Percentiles rank a stretch among this genome's conserved stretches.
phyloP scores from a whole-genome alignment of 148 eudicot genomes.

The Talinum fruticosum region DNA sequence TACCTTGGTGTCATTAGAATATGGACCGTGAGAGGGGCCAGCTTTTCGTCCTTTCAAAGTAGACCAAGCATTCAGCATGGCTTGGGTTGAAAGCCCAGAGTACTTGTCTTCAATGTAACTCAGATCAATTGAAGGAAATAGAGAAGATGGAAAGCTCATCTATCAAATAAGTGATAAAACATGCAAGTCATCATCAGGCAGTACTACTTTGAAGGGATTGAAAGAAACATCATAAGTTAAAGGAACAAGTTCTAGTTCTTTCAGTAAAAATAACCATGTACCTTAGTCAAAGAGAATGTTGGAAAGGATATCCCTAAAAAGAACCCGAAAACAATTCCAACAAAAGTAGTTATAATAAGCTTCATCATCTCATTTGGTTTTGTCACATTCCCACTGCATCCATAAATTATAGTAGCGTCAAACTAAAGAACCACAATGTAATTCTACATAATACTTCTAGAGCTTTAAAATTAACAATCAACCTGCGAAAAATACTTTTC shows the following conservation, averaged over 20 bases:
- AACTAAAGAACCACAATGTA: conserved; percentile 1
- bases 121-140: conserved; percentile 52
- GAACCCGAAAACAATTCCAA: conserved; percentile 66
- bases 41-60: conserved; percentile 46
- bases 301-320: conserved; percentile 67
- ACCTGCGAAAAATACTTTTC: conserved; percentile 40
- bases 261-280: conserved; percentile 10
- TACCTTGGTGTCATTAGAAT: conserved; percentile 44
- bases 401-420: not conserved
- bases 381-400: conserved; percentile 36
- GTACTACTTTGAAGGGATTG: not conserved
- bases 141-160: conserved; percentile 49
- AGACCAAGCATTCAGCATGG: conserved; percentile 50
- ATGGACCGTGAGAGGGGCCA: conserved; percentile 21
- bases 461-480: not conserved
- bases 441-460: not conserved
- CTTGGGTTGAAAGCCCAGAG: conserved; percentile 62
- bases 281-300: conserved; percentile 54
- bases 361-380: conserved; percentile 47
- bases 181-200: conserved; percentile 3
- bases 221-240: not conserved
- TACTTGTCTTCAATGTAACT: conserved; percentile 64
- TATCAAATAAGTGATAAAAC: conserved; percentile 18
- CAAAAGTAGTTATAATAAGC: conserved; percentile 55
- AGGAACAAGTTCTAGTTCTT: not conserved